Evolutionary conservation across 176 grass and related monocot species (phyloP).

Genomic region (Canna indica): DNA sequence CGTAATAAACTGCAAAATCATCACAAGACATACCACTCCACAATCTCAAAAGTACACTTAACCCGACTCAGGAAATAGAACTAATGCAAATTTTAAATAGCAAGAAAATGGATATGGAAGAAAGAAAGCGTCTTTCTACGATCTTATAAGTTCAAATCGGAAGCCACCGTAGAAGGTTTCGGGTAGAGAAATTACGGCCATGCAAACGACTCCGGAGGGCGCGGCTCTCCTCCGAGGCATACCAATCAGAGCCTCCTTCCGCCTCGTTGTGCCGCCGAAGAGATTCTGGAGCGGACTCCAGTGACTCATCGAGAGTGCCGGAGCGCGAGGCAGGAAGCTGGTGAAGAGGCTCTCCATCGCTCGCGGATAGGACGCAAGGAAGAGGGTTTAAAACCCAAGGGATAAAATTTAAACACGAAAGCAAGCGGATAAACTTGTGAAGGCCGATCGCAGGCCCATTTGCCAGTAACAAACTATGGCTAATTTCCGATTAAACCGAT

Average conservation of each 20-base stretch:
- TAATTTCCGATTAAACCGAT: too few relatives aligned
- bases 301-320: constrained; percentile 8
- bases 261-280: constrained; percentile 1
- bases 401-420: constrained; percentile 3
- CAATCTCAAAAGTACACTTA: too few relatives aligned
- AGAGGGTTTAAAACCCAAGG: background rate
- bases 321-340: constrained; percentile 36
- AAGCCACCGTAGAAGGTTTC: background rate
- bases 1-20: background rate
- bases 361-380: background rate
- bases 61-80: background rate
- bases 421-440: constrained; percentile 1
- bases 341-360: constrained; percentile 58
- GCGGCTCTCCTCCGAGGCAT: constrained; percentile 23
- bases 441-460: background rate
- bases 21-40: background rate
- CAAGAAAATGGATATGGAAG: background rate
- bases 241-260: constrained; percentile 5
- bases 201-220: constrained; percentile 49
- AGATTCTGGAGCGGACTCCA: background rate
- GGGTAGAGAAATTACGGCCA: constrained; percentile 44
- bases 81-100: background rate
- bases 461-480: too few relatives aligned
- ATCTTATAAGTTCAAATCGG: background rate
- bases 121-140: background rate